Evolutionary conservation across 495 filamentous ascomycete genomes (phyloP), one percentile per base, ranked within the genome.

Genomic region (Xylaria castorea): DNA sequence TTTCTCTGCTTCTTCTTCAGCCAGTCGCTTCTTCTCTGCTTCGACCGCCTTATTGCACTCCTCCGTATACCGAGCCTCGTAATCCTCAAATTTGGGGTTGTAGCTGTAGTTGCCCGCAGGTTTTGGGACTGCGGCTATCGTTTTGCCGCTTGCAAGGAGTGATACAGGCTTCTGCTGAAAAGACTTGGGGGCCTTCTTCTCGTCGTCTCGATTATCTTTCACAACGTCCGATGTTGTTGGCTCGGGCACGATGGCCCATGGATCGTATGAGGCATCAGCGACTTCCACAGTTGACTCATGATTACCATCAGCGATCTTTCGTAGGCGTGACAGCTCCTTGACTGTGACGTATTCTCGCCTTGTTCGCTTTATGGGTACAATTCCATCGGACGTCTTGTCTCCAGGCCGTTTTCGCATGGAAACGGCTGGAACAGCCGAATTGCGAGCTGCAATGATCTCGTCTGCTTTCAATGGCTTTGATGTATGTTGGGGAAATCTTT

Each of bases 71-170:
- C 95, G 87, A 14, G 87, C 84, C 68, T 93, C 90, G 87, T 95
- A 99, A 64, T 97, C 93, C 70, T 89, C 86, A 70, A 95, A 96
- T 9, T 85, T 84, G 0, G 96, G 96, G 76, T 99, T 99, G 80
- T 99, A 99, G 78, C 93, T 97, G 77, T 89, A 91, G 53, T 93
- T 94, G 2, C 90, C 93, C 22, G 89, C 88, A 3, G 96, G 96
- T 70, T 87, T 91, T 71, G 87, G 84, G 7, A 98, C 91, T n/a
- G 93, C 89, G 2, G 94, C 92, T 20, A 97, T 82, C 0, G 85
- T 76, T 74, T 93, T 95, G 9, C 93, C 94, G 77, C 88, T 92
- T 44, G 90, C 92, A 34, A 93, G 85, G 20, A 98, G 87, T 6
- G 95, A 93, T 53, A 97, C 86, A 4, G 97, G 93, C 12, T 91